Conservation (phyloP, 2,329 filamentous ascomycete genomes). For the Gnomoniopsis sp. region DNA sequence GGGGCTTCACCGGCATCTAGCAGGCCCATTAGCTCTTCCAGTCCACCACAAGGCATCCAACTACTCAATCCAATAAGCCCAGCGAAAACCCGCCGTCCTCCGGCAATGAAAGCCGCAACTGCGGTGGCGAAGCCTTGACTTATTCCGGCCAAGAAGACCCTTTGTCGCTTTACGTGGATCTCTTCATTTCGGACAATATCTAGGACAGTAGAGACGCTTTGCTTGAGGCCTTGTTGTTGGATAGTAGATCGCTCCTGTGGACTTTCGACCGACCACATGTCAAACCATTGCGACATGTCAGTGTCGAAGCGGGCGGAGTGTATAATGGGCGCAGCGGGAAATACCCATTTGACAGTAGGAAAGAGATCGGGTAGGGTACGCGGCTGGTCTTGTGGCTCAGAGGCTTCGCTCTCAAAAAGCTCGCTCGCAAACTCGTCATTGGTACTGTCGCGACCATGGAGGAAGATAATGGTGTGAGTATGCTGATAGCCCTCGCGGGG, state of each 20-base stretch:
- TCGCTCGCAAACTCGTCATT: constrained; percentile 36
- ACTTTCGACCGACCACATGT: constrained; percentile 50
- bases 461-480: constrained; percentile 42
- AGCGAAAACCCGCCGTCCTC: not conserved
- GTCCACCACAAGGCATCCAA: not conserved
- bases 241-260: constrained; percentile 29
- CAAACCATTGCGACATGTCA: constrained; percentile 19
- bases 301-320: constrained; percentile 22
- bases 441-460: constrained; percentile 41
- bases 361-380: constrained; percentile 23
- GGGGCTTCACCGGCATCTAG: too few relatives aligned
- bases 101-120: constrained; percentile 1
- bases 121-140: constrained; percentile 10
- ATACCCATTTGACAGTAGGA: constrained; percentile 27
- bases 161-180: not conserved
- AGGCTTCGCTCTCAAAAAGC: constrained; percentile 35
- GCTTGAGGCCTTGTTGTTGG: not conserved
- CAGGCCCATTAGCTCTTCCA: not conserved
- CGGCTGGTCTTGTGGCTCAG: constrained; percentile 17
- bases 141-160: constrained; percentile 14
- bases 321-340: constrained; percentile 22
- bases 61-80: not conserved
- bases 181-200: not conserved
- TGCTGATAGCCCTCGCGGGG: too few relatives aligned
- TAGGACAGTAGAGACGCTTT: not conserved